Percentiles rank a stretch among this genome's conserved stretches.
phyloP scores from a whole-genome alignment of 768 basidiomycete genomes.

The Galerina marginata region DNA sequence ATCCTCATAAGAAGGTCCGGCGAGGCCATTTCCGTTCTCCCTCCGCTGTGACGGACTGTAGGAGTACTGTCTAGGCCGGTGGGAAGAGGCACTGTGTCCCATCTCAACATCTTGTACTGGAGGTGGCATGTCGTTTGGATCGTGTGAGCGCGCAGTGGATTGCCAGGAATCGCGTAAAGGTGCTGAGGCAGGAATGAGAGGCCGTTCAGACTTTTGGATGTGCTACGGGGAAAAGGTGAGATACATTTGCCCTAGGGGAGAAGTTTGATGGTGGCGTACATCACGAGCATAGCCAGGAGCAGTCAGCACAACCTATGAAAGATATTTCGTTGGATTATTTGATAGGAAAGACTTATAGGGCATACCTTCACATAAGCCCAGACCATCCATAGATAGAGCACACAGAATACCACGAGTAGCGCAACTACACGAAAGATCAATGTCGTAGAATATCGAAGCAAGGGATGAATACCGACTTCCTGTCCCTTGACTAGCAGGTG shows the following conservation, averaged over 20 bases:
- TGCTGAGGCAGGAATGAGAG: constrained; percentile 18
- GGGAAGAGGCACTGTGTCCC: constrained; percentile 15
- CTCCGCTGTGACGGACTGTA: constrained; percentile 4
- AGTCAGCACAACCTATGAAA: constrained; percentile 61
- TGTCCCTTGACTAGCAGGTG: constrained; percentile 51
- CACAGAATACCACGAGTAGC: constrained; percentile 63
- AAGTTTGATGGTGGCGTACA: constrained; percentile 43
- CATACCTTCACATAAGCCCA: constrained; percentile 83
- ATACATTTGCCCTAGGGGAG: background rate
- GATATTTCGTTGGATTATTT: constrained; percentile 3
- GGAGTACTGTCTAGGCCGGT: constrained; percentile 9
- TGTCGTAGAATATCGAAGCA: background rate
- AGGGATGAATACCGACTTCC: constrained; percentile 64
- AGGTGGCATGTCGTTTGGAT: background rate
- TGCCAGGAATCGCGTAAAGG: constrained; percentile 23
- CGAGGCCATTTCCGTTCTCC: constrained; percentile 35
- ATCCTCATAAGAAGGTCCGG: constrained; percentile 50
- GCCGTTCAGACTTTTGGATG: constrained; percentile 22
- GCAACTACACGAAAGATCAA: constrained; percentile 53
- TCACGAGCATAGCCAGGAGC: constrained; percentile 73
- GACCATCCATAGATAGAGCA: constrained; percentile 71
- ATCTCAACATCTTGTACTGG: constrained; percentile 18
- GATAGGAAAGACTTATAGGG: constrained; percentile 4
- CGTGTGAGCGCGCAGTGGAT: constrained; percentile 12
- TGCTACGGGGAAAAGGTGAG: constrained; percentile 13